Conservation (phyloP, 2,329 filamentous ascomycete genomes). For the Immersiporthe knoxdaviesiana region DNA sequence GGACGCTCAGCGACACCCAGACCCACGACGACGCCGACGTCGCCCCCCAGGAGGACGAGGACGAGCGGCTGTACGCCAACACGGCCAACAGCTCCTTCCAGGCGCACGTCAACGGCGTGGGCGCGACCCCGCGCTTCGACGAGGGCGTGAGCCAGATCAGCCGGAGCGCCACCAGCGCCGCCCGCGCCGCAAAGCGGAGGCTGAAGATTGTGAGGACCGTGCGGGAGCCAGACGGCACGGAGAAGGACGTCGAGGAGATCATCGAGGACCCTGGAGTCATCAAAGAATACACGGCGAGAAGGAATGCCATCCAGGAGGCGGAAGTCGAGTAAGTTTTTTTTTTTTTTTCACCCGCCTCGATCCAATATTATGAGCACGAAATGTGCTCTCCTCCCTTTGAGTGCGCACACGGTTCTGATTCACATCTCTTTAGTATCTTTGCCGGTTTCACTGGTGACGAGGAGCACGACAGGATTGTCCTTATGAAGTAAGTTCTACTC, state of each 20-base stretch:
- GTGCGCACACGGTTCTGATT: constrained; percentile 13
- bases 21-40: constrained; percentile 69
- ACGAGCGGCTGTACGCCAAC: constrained; percentile 73
- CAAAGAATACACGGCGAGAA: constrained; percentile 66
- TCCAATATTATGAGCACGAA: not conserved
- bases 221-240: constrained; percentile 49
- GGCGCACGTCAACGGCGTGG: constrained; percentile 55
- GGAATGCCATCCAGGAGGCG: constrained; percentile 73
- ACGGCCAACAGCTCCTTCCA: constrained; percentile 13
- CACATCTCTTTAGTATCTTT: constrained; percentile 51
- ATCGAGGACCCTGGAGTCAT: constrained; percentile 86
- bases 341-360: constrained; percentile 3
- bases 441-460: constrained; percentile 66
- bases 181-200: constrained; percentile 60
- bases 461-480: constrained; percentile 65
- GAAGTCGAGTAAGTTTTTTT: constrained; percentile 76
- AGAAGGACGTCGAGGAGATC: constrained; percentile 66
- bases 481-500: constrained; percentile 55
- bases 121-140: constrained; percentile 71
- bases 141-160: constrained; percentile 82
- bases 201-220: constrained; percentile 73
- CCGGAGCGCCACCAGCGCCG: constrained; percentile 69
- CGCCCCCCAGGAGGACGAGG: constrained; percentile 61
- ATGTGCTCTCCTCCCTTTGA: not conserved
- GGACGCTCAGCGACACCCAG: constrained; percentile 72